A percentile compares a stretch with the other conserved stretches of the same genome.
Evolutionary conservation across 192 early-diverging fungal species (phyloP).

Genomic region (Anaeromyces robustus): DNA sequence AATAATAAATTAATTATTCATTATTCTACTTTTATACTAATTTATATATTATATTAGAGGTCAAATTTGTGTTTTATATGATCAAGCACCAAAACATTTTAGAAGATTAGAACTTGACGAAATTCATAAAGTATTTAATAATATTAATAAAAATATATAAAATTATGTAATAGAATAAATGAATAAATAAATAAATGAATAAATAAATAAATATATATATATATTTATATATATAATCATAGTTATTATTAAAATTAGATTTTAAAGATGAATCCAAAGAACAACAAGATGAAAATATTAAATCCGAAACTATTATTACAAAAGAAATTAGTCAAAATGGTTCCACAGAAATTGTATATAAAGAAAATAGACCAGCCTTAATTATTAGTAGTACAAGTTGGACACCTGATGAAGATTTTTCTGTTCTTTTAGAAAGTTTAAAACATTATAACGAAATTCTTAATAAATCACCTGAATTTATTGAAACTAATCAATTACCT

Average conservation of each 20-base stretch:
- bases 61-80: conserved; percentile 55
- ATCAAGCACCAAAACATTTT: conserved; percentile 70
- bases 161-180: too few species aligned
- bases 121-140: conserved; percentile 39
- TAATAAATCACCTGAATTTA: not conserved
- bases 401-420: conserved; percentile 96
- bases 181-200: too few species aligned
- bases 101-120: conserved; percentile 36
- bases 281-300: too few species aligned
- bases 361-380: conserved; percentile 45
- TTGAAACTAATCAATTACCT: conserved; percentile 15
- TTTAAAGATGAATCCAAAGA: too few species aligned
- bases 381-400: conserved; percentile 82
- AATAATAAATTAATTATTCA: too few species aligned
- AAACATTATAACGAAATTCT: conserved; percentile 14
- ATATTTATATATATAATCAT: too few species aligned
- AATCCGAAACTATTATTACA: too few species aligned
- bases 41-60: not conserved
- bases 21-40: too few species aligned
- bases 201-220: too few species aligned
- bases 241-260: too few species aligned
- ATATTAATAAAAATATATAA: not conserved
- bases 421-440: conserved; percentile 49
- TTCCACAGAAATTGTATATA: too few species aligned
- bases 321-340: too few species aligned